Conservation (phyloP, 306 rosid species). For the Malus fusca region DNA sequence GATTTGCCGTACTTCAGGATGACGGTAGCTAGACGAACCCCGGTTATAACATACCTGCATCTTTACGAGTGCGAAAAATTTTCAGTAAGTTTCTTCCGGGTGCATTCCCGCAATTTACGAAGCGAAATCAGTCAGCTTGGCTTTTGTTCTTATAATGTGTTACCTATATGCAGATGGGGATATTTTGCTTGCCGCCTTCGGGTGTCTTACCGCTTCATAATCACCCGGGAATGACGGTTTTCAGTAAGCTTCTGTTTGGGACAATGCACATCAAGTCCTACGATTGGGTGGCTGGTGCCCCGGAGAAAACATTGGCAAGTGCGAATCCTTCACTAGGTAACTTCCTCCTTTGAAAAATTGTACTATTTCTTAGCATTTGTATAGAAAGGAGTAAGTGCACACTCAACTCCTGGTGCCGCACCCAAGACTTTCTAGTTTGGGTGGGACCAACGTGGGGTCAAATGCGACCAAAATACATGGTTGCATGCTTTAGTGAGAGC, state of each 20-base stretch:
- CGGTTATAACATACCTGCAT: slow-evolving; percentile 67
- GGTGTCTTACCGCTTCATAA: slow-evolving; percentile 93
- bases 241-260: slow-evolving; percentile 86
- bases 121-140: neutral
- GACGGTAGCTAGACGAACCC: slow-evolving; percentile 18
- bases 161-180: slow-evolving; percentile 59
- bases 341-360: slow-evolving; percentile 5
- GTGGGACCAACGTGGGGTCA: no score
- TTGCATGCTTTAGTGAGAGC: no score
- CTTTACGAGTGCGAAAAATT: slow-evolving; percentile 60
- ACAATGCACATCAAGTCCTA: slow-evolving; percentile 91
- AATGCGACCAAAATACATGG: no score
- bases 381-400: neutral
- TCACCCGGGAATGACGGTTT: slow-evolving; percentile 98
- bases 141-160: neutral
- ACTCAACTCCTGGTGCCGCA: neutral
- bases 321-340: slow-evolving; percentile 46
- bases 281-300: slow-evolving; percentile 69
- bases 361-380: neutral
- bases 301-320: slow-evolving; percentile 24
- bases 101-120: neutral
- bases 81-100: slow-evolving; percentile 40
- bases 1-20: slow-evolving; percentile 53
- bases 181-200: slow-evolving; percentile 93
- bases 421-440: no score